Evolutionary conservation across 331 rosid genomes (phyloP).

Genomic region (Rhamnella rubrinervis): DNA sequence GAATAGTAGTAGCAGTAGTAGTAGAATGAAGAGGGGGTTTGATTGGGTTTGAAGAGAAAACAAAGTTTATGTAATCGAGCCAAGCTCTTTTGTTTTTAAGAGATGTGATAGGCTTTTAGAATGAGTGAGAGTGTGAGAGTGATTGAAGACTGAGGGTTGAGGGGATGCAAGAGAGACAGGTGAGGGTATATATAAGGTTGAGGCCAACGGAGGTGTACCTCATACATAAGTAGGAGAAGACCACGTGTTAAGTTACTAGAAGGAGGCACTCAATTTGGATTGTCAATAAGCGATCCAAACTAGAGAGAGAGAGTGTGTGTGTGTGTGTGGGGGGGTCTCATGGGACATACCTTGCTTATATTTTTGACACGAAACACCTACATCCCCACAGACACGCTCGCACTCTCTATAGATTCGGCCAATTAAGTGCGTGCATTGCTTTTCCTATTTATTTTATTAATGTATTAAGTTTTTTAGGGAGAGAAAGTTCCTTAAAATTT

Average conservation of each 20-base stretch:
- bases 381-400: too few relatives aligned
- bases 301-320: constrained; percentile 35
- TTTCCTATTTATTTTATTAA: background rate
- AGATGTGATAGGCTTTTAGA: background rate
- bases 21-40: background rate
- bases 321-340: constrained; percentile 15
- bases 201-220: constrained; percentile 30
- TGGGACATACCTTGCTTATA: constrained; percentile 15
- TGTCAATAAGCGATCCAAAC: constrained; percentile 49
- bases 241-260: constrained; percentile 71
- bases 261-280: constrained; percentile 19
- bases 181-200: constrained; percentile 44
- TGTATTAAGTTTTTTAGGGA: background rate
- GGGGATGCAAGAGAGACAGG: constrained; percentile 30
- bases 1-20: background rate
- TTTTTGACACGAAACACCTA: constrained; percentile 48
- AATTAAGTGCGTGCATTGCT: background rate
- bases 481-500: constrained; percentile 35
- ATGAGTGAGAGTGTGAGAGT: constrained; percentile 8
- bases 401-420: too few relatives aligned
- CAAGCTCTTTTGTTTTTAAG: too few relatives aligned
- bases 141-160: constrained; percentile 21
- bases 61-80: too few relatives aligned
- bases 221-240: constrained; percentile 37
- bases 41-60: background rate